phyloP scores from a whole-genome alignment of 148 eudicot genomes.

The Vaccinium darrowii region DNA sequence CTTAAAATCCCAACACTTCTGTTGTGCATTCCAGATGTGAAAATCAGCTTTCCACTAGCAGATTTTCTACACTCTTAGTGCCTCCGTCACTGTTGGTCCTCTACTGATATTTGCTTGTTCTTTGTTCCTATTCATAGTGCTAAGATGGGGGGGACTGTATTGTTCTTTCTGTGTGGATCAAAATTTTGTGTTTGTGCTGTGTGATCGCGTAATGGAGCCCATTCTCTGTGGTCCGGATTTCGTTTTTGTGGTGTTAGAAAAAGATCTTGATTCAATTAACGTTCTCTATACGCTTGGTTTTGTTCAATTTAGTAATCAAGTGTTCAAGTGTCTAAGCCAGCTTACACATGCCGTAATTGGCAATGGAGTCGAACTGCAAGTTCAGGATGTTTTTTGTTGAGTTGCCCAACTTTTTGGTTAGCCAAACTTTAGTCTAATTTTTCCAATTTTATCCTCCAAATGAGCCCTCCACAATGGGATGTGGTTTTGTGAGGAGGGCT shows the following conservation, averaged over 20 bases:
- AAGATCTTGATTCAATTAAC: neutral
- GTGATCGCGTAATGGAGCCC: neutral
- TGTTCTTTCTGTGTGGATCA: neutral
- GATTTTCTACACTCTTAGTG: neutral
- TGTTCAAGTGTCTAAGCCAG: too few species aligned
- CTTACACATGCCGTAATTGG: too few species aligned
- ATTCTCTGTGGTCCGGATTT: neutral
- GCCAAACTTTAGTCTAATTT: too few species aligned
- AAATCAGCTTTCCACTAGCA: neutral
- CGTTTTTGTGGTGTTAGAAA: neutral
- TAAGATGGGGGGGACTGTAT: neutral
- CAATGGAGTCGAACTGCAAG: neutral
- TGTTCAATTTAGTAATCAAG: too few species aligned
- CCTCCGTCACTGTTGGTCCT: neutral
- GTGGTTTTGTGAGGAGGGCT: too few species aligned
- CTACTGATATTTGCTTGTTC: neutral
- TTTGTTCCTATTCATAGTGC: neutral
- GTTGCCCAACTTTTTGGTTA: too few species aligned
- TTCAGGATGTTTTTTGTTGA: neutral
- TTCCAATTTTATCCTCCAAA: too few species aligned
- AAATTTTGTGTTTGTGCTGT: neutral
- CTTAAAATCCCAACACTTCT: too few species aligned
- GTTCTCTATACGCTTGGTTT: neutral
- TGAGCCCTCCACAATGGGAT: too few species aligned
- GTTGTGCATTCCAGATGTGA: constrained; percentile 6